Evolutionary conservation across 2,329 filamentous ascomycete genomes (phyloP).

Genomic region (Xylariaceae sp.): DNA sequence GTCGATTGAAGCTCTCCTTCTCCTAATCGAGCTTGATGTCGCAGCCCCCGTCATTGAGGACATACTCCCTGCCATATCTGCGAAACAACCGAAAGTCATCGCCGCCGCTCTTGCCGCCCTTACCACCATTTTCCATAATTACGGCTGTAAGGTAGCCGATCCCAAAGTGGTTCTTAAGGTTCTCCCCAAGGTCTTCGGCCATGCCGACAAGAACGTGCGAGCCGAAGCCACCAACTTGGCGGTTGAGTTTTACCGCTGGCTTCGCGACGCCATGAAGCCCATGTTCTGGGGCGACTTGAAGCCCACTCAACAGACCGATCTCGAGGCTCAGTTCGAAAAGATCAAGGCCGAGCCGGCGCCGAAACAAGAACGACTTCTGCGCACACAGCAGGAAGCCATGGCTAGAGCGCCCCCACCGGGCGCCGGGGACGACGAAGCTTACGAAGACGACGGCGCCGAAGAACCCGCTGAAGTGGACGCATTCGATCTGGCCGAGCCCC

Average conservation of each 20-base stretch:
- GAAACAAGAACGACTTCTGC: slow-evolving; percentile 83
- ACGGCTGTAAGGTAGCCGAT: slow-evolving; percentile 89
- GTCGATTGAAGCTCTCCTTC: slow-evolving; percentile 75
- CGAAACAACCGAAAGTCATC: slow-evolving; percentile 37
- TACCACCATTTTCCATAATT: slow-evolving; percentile 83
- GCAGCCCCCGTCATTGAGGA: slow-evolving; percentile 85
- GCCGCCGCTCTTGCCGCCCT: slow-evolving; percentile 50
- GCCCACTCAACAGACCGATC: slow-evolving; percentile 86
- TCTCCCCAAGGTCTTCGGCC: slow-evolving; percentile 85
- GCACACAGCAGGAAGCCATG: slow-evolving; percentile 81
- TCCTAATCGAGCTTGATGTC: slow-evolving; percentile 86
- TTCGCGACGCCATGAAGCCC: slow-evolving; percentile 95
- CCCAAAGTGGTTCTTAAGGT: slow-evolving; percentile 86
- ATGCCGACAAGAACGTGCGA: slow-evolving; percentile 96
- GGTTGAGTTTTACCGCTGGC: slow-evolving; percentile 93
- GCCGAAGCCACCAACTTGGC: slow-evolving; percentile 87
- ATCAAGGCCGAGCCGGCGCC: slow-evolving; percentile 81
- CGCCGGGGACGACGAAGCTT: slow-evolving; percentile 52
- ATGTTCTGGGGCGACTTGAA: slow-evolving; percentile 97
- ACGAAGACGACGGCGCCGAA: slow-evolving; percentile 54
- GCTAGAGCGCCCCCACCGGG: slow-evolving; percentile 61
- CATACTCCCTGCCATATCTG: slow-evolving; percentile 54
- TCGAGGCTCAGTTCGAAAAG: slow-evolving; percentile 91
- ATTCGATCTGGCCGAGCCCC: slow-evolving; percentile 77
- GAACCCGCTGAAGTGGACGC: slow-evolving; percentile 70